phyloP scores from a whole-genome alignment of 2,329 filamentous ascomycete genomes.

The Colletotrichum sansevieriae region DNA sequence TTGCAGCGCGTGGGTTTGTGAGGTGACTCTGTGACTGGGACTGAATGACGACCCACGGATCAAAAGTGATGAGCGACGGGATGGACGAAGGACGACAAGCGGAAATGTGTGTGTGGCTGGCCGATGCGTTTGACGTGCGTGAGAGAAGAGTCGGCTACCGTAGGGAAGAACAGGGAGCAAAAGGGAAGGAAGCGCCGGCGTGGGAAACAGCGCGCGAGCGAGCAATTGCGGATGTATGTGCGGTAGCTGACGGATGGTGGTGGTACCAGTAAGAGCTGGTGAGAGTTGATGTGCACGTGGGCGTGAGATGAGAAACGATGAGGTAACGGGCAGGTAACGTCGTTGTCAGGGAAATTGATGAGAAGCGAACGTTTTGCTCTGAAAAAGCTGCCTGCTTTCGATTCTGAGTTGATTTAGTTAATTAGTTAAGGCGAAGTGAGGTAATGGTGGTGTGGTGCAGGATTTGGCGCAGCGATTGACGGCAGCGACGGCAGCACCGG shows the following conservation, averaged over 20 bases:
- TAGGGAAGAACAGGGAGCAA: constrained; percentile 18
- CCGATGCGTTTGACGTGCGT: constrained; percentile 24
- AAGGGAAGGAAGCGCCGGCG: constrained; percentile 25
- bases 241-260: neutral
- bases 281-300: neutral
- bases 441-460: constrained; percentile 15
- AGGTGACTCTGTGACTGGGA: constrained; percentile 9
- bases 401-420: too few species aligned
- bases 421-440: neutral
- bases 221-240: constrained; percentile 12
- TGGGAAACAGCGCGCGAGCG: constrained; percentile 12
- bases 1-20: neutral
- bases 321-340: constrained; percentile 17
- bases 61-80: neutral
- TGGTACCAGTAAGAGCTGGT: neutral
- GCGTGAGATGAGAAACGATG: neutral
- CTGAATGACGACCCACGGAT: neutral
- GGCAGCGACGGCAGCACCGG: constrained; percentile 1
- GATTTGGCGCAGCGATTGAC: constrained; percentile 1
- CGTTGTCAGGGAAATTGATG: constrained; percentile 3
- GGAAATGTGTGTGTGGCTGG: constrained; percentile 22
- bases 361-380: neutral
- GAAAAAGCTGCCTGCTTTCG: too few species aligned
- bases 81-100: constrained; percentile 1
- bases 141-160: constrained; percentile 17